Evolutionary conservation across 108 stramenopile genomes (phyloP).

Genomic region (Mediolabrus comicus): DNA sequence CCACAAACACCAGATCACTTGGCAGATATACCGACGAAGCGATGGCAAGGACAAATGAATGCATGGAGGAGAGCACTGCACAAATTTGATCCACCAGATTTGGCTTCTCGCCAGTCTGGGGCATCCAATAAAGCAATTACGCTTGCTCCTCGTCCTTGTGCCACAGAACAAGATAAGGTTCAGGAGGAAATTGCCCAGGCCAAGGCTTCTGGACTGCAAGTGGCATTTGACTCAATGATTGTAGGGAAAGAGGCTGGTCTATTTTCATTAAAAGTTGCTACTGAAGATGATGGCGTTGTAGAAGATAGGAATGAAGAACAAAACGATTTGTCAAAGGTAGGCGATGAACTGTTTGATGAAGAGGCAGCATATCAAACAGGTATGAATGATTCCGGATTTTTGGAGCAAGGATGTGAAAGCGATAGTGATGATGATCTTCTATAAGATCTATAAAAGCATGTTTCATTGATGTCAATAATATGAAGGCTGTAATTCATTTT

Average conservation of each 20-base stretch:
- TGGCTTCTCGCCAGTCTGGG: constrained; percentile 11
- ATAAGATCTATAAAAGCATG: too few species aligned
- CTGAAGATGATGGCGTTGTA: constrained; percentile 2
- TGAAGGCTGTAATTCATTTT: too few species aligned
- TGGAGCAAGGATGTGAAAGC: constrained; percentile 28
- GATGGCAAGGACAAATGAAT: constrained; percentile 75
- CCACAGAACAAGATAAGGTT: constrained; percentile 18
- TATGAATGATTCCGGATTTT: constrained; percentile 18
- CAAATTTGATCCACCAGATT: constrained; percentile 74
- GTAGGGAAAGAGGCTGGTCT: constrained; percentile 22
- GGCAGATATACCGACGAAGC: constrained; percentile 68
- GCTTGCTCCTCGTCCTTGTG: constrained; percentile 28
- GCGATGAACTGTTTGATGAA: constrained; percentile 17
- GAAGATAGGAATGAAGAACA: not conserved
- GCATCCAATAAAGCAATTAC: constrained; percentile 9
- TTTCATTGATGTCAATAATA: too few species aligned
- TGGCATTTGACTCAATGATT: constrained; percentile 35
- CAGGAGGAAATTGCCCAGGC: constrained; percentile 39
- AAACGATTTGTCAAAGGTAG: not conserved
- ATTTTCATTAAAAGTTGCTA: constrained; percentile 16
- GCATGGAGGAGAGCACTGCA: constrained; percentile 83
- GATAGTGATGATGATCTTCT: constrained; percentile 54
- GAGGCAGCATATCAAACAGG: constrained; percentile 40
- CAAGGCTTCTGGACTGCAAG: constrained; percentile 36
- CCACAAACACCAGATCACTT: constrained; percentile 79